Evolutionary conservation across 2,329 filamentous ascomycete species (phyloP).

Genomic region (Waltergamsia citrina): DNA sequence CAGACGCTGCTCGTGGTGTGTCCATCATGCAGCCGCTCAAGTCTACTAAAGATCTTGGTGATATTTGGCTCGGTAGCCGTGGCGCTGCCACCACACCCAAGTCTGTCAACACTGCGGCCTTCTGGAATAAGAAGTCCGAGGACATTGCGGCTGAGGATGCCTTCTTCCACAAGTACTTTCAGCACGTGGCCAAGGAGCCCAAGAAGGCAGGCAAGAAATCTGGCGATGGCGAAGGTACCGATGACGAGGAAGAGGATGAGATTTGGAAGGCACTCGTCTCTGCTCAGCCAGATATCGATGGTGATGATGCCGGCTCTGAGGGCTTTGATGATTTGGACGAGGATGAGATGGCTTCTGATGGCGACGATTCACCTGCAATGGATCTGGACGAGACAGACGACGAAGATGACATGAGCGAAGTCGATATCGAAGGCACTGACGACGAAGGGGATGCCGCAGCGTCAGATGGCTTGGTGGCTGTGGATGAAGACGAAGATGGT

Average conservation of each 20-base stretch:
- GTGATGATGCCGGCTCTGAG: slow-evolving; percentile 44
- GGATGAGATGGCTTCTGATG: slow-evolving; percentile 38
- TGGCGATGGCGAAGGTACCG: slow-evolving; percentile 40
- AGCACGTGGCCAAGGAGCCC: slow-evolving; percentile 53
- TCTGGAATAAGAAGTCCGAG: slow-evolving; percentile 85
- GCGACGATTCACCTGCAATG: slow-evolving; percentile 22
- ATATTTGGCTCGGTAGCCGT: slow-evolving; percentile 46
- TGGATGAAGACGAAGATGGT: slow-evolving; percentile 20
- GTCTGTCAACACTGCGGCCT: slow-evolving; percentile 72
- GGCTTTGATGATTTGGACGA: slow-evolving; percentile 40
- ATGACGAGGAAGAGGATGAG: slow-evolving; percentile 62
- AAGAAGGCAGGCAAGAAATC: slow-evolving; percentile 37
- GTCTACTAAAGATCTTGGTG: slow-evolving; percentile 40
- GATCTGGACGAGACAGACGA: slow-evolving; percentile 31
- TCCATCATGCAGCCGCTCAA: slow-evolving; percentile 95
- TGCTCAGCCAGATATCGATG: slow-evolving; percentile 57
- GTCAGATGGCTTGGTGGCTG: slow-evolving; percentile 25
- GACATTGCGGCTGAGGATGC: slow-evolving; percentile 86
- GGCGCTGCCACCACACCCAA: slow-evolving; percentile 21
- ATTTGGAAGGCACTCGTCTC: slow-evolving; percentile 88
- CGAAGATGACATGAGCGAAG: slow-evolving; percentile 29
- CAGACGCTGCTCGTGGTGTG: slow-evolving; percentile 57
- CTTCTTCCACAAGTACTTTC: slow-evolving; percentile 98
- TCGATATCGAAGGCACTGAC: slow-evolving; percentile 39
- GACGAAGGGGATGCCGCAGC: slow-evolving; percentile 46